These are phyloP conservation scores for Termitomyces sp. DNA, from an alignment of 768 basidiomycete species.

Conservation along the genomic window DNA sequence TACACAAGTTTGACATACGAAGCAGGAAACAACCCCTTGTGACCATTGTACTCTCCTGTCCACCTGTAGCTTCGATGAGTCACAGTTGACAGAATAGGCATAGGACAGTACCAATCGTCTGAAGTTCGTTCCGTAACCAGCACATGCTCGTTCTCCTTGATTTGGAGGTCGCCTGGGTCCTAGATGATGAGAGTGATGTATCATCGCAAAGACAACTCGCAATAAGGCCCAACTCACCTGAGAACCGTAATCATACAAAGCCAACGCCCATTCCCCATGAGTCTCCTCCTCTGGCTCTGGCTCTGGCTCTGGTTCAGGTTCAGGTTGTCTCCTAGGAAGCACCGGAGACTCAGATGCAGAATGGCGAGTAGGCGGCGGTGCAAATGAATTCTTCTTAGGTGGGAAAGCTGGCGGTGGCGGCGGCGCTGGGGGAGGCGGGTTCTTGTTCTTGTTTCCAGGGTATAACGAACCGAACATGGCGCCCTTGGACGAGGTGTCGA, in stretches of 20 bases:
- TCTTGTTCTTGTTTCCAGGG: slow-evolving; percentile 36
- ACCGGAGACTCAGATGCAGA: slow-evolving; percentile 18
- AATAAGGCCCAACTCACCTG: slow-evolving; percentile 48
- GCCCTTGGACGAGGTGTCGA: slow-evolving; percentile 50
- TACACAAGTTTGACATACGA: slow-evolving; percentile 64
- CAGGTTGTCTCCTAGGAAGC: slow-evolving; percentile 24
- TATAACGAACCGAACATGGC: slow-evolving; percentile 45
- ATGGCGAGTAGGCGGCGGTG: slow-evolving; percentile 17
- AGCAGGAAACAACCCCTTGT: slow-evolving; percentile 61
- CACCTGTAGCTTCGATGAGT: slow-evolving; percentile 44
- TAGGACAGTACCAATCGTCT: slow-evolving; percentile 60
- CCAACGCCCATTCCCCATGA: slow-evolving; percentile 75
- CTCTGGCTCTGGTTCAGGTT: slow-evolving; percentile 29
- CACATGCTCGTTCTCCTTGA: slow-evolving; percentile 57
- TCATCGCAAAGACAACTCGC: too few species aligned
- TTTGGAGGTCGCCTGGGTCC: slow-evolving; percentile 67
- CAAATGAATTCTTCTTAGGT: slow-evolving; percentile 32
- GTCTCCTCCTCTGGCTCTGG: slow-evolving; percentile 32
- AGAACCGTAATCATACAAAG: slow-evolving; percentile 70
- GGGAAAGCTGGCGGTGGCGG: slow-evolving; percentile 31
- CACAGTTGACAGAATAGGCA: background rate
- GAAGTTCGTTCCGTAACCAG: slow-evolving; percentile 63
- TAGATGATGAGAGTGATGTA: slow-evolving; percentile 18
- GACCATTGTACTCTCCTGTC: slow-evolving; percentile 60
- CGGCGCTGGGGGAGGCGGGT: slow-evolving; percentile 31